phyloP scores from a whole-genome alignment of 768 basidiomycete species.

The Filobasidium floriforme region DNA sequence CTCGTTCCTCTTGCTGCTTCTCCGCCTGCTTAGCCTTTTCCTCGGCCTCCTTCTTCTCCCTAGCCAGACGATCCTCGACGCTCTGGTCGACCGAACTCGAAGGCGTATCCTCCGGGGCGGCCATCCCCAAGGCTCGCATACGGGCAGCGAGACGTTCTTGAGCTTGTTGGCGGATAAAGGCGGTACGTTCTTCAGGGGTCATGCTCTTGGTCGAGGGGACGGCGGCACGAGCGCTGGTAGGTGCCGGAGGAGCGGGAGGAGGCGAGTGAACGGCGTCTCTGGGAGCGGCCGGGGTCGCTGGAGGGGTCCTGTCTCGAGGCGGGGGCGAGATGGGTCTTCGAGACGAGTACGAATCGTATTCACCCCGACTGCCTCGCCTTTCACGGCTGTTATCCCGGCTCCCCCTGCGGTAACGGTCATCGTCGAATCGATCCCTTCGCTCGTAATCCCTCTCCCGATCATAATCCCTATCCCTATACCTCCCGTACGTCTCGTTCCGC shows the following conservation, averaged over 20 bases:
- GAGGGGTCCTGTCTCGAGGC: conserved; percentile 47
- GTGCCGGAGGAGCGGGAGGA: conserved; percentile 53
- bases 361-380: conserved; percentile 33
- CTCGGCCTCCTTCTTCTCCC: conserved; percentile 85
- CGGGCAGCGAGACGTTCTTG: conserved; percentile 74
- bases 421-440: conserved; percentile 46
- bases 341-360: conserved; percentile 39
- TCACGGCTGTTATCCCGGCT: conserved; percentile 48
- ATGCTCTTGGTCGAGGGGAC: conserved; percentile 60
- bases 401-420: conserved; percentile 47
- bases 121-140: conserved; percentile 73
- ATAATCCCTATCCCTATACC: conserved; percentile 50
- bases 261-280: conserved; percentile 33
- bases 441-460: conserved; percentile 50
- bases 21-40: conserved; percentile 73
- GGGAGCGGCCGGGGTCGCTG: conserved; percentile 43
- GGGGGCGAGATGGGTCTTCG: conserved; percentile 36
- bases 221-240: conserved; percentile 46
- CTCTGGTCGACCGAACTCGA: conserved; percentile 57
- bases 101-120: conserved; percentile 30
- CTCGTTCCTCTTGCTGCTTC: conserved; percentile 70
- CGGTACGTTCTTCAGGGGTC: conserved; percentile 74
- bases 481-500: conserved; percentile 58
- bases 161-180: conserved; percentile 70
- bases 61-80: conserved; percentile 74